phyloP scores from a whole-genome alignment of 768 basidiomycete genomes.

The Termitomyces titanicus region DNA sequence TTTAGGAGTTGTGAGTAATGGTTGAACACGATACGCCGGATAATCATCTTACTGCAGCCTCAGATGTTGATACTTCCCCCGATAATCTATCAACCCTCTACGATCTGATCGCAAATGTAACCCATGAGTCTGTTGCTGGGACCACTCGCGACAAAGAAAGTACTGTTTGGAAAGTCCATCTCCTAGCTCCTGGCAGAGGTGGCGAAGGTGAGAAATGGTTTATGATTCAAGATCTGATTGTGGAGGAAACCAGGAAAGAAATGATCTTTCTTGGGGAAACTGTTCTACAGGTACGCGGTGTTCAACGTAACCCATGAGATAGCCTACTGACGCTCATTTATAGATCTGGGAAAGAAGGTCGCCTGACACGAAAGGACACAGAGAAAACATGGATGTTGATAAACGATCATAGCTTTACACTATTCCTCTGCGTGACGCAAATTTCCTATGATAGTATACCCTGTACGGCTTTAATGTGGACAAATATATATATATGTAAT shows the following conservation, averaged over 20 bases:
- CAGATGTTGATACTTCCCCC: slow-evolving; percentile 76
- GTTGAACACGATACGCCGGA: slow-evolving; percentile 11
- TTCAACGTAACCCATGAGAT: slow-evolving; percentile 1
- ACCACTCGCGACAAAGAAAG: slow-evolving; percentile 90
- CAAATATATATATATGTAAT: background rate
- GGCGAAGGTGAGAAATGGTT: slow-evolving; percentile 93
- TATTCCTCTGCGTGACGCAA: background rate
- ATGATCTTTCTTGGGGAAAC: slow-evolving; percentile 98
- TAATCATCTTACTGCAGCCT: slow-evolving; percentile 18
- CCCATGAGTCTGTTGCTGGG: slow-evolving; percentile 93
- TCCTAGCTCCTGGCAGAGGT: slow-evolving; percentile 70
- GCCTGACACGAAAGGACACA: slow-evolving; percentile 20
- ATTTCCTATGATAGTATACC: background rate
- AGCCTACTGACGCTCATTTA: slow-evolving; percentile 10
- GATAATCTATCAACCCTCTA: slow-evolving; percentile 67
- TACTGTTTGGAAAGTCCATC: slow-evolving; percentile 90
- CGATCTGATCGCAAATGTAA: slow-evolving; percentile 94
- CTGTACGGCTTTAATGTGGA: background rate
- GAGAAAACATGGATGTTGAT: slow-evolving; percentile 27
- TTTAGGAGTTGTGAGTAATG: slow-evolving; percentile 79
- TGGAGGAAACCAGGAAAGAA: slow-evolving; percentile 93
- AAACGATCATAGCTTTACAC: slow-evolving; percentile 1
- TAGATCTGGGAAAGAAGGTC: slow-evolving; percentile 66
- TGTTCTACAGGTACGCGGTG: slow-evolving; percentile 74
- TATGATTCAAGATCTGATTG: slow-evolving; percentile 93